These are phyloP conservation scores for Grosmannia clavigera DNA, from an alignment of 2,329 filamentous ascomycete species.

Conservation along the genomic window DNA sequence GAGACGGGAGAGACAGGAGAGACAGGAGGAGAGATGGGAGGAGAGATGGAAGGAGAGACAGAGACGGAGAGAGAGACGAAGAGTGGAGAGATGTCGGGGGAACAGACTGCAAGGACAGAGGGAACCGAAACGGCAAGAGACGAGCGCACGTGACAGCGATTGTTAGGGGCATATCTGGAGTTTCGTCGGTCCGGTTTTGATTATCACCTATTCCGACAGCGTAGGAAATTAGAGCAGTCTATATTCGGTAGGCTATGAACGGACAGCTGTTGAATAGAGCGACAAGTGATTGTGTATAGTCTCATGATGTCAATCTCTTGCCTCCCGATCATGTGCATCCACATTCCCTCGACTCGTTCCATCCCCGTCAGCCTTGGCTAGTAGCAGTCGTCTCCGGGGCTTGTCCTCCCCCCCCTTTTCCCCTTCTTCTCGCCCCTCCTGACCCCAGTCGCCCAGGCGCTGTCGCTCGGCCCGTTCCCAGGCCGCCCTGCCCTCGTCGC, in stretches of 20 bases:
- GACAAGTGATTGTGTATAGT: too few relatives aligned
- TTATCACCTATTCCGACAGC: too few relatives aligned
- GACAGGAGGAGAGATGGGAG: not conserved
- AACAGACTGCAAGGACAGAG: not conserved
- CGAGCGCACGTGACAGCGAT: too few relatives aligned
- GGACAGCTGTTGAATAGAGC: too few relatives aligned
- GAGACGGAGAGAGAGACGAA: not conserved
- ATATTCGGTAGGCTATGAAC: too few relatives aligned
- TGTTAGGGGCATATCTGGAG: too few relatives aligned
- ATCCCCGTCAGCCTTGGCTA: not conserved
- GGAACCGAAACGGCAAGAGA: too few relatives aligned
- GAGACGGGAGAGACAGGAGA: not conserved
- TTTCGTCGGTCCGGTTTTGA: too few relatives aligned
- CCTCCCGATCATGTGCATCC: too few relatives aligned
- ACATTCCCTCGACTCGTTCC: too few relatives aligned
- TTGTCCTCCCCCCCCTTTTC: not conserved
- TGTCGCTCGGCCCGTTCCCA: constrained; percentile 63
- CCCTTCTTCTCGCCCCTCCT: constrained; percentile 4
- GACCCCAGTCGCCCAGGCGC: constrained; percentile 33
- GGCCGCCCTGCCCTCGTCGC: constrained; percentile 71
- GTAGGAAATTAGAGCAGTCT: too few relatives aligned
- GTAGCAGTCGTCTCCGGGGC: not conserved
- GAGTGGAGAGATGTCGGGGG: not conserved
- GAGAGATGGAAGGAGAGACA: not conserved
- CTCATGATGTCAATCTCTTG: too few relatives aligned